Evolutionary conservation across 2,329 filamentous ascomycete species (phyloP).

Genomic region (Claviceps spartinae): DNA sequence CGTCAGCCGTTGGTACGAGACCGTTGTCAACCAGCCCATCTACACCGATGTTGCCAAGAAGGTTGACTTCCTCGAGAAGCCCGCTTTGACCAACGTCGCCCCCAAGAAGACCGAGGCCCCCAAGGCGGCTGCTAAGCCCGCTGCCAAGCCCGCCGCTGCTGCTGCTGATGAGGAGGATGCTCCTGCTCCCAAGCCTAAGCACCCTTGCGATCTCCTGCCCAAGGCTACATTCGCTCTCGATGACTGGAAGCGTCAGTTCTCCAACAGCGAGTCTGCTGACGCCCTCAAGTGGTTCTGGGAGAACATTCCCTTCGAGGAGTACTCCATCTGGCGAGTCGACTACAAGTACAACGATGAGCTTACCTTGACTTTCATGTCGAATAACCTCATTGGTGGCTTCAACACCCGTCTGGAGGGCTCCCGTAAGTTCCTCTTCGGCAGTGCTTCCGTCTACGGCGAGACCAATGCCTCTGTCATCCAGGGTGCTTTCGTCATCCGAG

Average conservation of each 20-base stretch:
- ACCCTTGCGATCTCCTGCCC: conserved; percentile 77
- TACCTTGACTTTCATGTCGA: conserved; percentile 95
- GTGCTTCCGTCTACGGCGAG: conserved; percentile 74
- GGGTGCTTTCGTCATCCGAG: conserved; percentile 90
- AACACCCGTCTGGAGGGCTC: conserved; percentile 92
- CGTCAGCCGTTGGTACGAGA: conserved; percentile 87
- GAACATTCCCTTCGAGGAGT: conserved; percentile 86
- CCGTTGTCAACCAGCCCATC: conserved; percentile 82
- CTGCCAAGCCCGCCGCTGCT: conserved; percentile 13
- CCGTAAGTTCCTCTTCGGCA: conserved; percentile 96
- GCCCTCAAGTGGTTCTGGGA: conserved; percentile 98
- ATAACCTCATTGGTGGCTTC: conserved; percentile 97
- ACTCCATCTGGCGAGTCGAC: conserved; percentile 84
- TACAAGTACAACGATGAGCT: conserved; percentile 99
- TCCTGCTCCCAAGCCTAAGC: conserved; percentile 78
- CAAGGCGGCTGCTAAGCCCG: conserved; percentile 52
- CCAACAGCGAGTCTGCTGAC: conserved; percentile 76
- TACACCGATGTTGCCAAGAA: conserved; percentile 69
- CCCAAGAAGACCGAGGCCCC: conserved; percentile 69
- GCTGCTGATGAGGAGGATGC: conserved; percentile 26
- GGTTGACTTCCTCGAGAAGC: conserved; percentile 68
- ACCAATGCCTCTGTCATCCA: conserved; percentile 82
- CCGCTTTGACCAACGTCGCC: conserved; percentile 54
- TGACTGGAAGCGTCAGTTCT: conserved; percentile 98
- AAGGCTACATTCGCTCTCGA: conserved; percentile 74